Evolutionary conservation across 495 filamentous ascomycete species (phyloP), one percentile per base, ranked within the genome.

Genomic region (Aspergillus incahuasiensis): DNA sequence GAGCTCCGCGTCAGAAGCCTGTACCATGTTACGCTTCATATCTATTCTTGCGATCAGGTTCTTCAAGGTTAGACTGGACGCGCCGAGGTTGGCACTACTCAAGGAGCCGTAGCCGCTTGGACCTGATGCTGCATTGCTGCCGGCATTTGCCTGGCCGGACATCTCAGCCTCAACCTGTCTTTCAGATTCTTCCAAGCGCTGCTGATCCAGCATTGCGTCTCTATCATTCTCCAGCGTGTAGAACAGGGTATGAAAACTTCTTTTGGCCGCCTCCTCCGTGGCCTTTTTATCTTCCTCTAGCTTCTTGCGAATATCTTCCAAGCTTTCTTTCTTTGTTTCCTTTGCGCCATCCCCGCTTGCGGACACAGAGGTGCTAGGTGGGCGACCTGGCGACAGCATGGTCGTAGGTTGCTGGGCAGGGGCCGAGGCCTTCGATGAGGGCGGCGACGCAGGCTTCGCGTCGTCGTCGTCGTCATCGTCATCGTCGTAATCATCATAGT

Each of bases 21-120:
- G 79, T 18, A 99, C 92, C 73, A 86, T 82, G 40, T 90, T 84
- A 51, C 94, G 85, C 72, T 95, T 90, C 63, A 87, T 81, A 74
- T 99, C 94, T 63, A 99, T 97, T 56, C 91, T 80, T 22, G 90
- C 89, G 60, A 99, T 97, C 38, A 99, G 81, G 68, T 99, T 91
- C 68, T 97, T 97, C 49, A 99, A 73, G 11, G 92, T 97, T 53
- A 99, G 74, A 64, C 91, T 97, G n/a, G 94, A 97, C 41, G 94
- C 91, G 64, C 94, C 94, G 11, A 99, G 80, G 70, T 97, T 97
- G 24, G 91, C 88, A 66, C 83, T 95, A 66, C 91, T 95, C 52
- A 99, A 77, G 16, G 89, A 91, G 57, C 94, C 92, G 60, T 92
- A 90, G 48, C 83, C 82, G 57, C 72, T 76, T 42, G 74, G 69